Conservation (phyloP, 805 yeast species). For the Pichia kluyveri region DNA sequence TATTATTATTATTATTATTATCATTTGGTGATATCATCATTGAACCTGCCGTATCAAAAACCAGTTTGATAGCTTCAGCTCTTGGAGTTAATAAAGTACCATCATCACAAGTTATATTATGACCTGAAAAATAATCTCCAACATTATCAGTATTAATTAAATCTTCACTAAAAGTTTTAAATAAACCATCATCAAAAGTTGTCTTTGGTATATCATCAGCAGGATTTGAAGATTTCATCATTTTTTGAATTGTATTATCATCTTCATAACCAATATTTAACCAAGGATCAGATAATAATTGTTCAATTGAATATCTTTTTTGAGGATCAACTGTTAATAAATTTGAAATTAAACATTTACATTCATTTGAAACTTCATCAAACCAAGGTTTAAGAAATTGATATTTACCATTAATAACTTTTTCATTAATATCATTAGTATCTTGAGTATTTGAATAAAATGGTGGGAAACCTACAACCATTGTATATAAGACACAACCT, state of each 20-base stretch:
- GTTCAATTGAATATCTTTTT: constrained; percentile 57
- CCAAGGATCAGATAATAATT: constrained; percentile 70
- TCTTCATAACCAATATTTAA: constrained; percentile 24
- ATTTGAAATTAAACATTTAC: constrained; percentile 58
- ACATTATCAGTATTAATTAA: constrained; percentile 16
- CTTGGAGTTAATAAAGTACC: constrained; percentile 23
- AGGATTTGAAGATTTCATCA: constrained; percentile 9
- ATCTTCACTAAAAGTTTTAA: constrained; percentile 20
- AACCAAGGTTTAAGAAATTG: constrained; percentile 81
- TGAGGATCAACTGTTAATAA: constrained; percentile 64
- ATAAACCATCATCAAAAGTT: constrained; percentile 21
- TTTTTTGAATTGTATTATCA: constrained; percentile 2
- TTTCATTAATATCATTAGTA: constrained; percentile 49
- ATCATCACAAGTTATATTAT: constrained; percentile 6
- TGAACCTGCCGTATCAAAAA: constrained; percentile 27
- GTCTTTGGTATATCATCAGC: constrained; percentile 25
- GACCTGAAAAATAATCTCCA: constrained; percentile 14
- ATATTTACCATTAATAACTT: constrained; percentile 64
- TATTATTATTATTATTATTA: constrained; percentile 17
- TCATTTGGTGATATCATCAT: constrained; percentile 7
- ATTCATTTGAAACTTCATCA: constrained; percentile 70
- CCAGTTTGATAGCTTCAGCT: constrained; percentile 30
- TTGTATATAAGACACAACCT: constrained; percentile 62
- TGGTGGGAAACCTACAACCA: constrained; percentile 68
- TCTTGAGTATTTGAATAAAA: constrained; percentile 58